Base-by-base conservation (phyloP, 257 asterid genomes). In the Nicotiana attenuata region DNA sequence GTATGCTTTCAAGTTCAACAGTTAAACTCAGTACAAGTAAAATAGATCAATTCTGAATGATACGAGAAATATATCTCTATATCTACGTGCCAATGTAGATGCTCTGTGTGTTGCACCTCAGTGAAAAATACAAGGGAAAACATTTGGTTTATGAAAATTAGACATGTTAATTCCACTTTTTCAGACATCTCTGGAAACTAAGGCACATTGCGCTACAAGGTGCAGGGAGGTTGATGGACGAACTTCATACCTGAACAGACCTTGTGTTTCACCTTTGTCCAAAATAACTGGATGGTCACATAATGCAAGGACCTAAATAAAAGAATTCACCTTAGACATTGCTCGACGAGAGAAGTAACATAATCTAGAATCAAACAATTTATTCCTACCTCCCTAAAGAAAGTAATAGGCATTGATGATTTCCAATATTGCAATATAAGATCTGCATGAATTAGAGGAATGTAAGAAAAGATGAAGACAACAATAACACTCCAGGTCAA, bases 401-500 rank as follows among this genome's bases (percentile, higher is more conserved):
- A 96, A 8, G 98, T 91, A 86, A 92, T 89, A 63, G 99, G 98
- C 83, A 91, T 78, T 96, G 99, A 79, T 98, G 99, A 83, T 96
- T 96, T 63, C 99, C 99, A 75, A 94, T 96, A 65, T 94, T 96
- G 90, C 98, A 96, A 86, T 91, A 96, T 17, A 92, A 80, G 59
- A 96, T 92, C 97, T 96, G 96, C 79, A 75, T 24, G 24, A 83
- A 66, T 64, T 53, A 55, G 65, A 78, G 53, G 63, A 67, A 81
- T 66, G 75, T 65, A 47, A 52, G 66, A 65, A 24, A 69, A 52
- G 53, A 47, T 64, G 24, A 17, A 83, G 75, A 64, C 76, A 15
- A 68, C 77, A 45, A 45, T 22, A 71, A 71, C 13, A 31, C 78
- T 71, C 35, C 11, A 73, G 22, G 15, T 14, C 22, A 73, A 41